phyloP scores from a whole-genome alignment of 164 flowering plant genomes.

The Vitis amurensis region DNA sequence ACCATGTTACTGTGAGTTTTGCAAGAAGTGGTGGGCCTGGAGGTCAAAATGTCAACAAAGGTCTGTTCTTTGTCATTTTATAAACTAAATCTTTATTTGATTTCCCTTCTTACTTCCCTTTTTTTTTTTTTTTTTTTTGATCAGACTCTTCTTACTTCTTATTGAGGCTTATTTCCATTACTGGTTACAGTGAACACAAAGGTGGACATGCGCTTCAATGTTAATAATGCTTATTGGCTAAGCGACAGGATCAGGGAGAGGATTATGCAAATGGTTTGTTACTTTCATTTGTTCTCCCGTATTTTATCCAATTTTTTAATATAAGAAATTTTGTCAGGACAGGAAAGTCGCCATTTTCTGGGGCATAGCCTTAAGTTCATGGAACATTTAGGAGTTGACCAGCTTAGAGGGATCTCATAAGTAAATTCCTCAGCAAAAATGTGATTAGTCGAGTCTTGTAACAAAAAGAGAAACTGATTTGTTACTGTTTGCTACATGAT shows the following conservation, averaged over 20 bases:
- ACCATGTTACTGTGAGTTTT: constrained; percentile 83
- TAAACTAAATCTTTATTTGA: neutral
- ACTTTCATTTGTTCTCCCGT: neutral
- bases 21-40: constrained; percentile 98
- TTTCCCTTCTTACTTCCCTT: neutral
- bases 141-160: neutral
- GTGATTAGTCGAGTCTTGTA: no score
- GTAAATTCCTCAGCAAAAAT: no score
- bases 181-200: constrained; percentile 79
- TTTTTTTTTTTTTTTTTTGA: neutral
- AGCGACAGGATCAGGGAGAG: constrained; percentile 76
- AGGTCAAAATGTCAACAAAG: constrained; percentile 97
- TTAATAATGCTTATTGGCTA: constrained; percentile 81
- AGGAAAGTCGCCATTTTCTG: neutral
- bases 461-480: no score
- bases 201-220: constrained; percentile 99
- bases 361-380: neutral
- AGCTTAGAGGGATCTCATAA: no score
- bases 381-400: no score
- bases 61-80: constrained; percentile 26
- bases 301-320: neutral
- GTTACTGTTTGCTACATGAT: no score
- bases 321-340: neutral
- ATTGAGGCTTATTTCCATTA: neutral
- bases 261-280: constrained; percentile 80